phyloP scores from a whole-genome alignment of 73 alveolate species.

The Paramecium sexaurelia region DNA sequence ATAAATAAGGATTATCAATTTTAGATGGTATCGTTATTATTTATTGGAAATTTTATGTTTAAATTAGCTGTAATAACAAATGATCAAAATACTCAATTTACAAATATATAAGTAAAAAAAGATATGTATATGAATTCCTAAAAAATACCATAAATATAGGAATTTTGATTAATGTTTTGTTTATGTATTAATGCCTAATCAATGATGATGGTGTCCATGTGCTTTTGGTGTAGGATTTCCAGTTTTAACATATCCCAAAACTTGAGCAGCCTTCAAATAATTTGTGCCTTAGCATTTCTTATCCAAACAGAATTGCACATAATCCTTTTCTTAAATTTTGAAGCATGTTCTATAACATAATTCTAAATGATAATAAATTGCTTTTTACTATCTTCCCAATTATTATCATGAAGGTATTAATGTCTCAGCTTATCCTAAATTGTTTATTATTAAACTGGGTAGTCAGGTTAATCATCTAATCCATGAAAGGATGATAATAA shows the following conservation, averaged over 20 bases:
- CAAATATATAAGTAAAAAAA: not conserved
- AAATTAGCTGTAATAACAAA: not conserved
- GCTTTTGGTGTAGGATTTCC: constrained; percentile 19
- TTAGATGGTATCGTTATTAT: not conserved
- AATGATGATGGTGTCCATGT: constrained; percentile 46
- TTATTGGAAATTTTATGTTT: not conserved
- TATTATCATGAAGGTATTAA: constrained; percentile 55
- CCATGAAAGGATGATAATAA: constrained; percentile 55
- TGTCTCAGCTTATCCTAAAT: constrained; percentile 59
- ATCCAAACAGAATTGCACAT: constrained; percentile 65
- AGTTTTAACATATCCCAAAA: constrained; percentile 58
- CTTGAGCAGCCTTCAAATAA: constrained; percentile 48
- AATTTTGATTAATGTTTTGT: not conserved
- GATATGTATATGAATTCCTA: not conserved
- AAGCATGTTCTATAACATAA: constrained; percentile 69
- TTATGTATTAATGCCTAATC: not conserved
- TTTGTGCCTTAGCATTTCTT: constrained; percentile 62
- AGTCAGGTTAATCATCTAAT: constrained; percentile 52
- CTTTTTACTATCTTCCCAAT: constrained; percentile 53
- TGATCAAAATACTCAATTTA: not conserved
- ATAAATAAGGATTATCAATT: not conserved
- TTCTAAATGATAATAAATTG: constrained; percentile 51
- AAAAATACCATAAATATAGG: not conserved
- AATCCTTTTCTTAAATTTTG: constrained; percentile 61
- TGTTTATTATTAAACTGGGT: constrained; percentile 25